Conservation (phyloP, 495 filamentous ascomycete species). For the Neohortaea acidophila region DNA sequence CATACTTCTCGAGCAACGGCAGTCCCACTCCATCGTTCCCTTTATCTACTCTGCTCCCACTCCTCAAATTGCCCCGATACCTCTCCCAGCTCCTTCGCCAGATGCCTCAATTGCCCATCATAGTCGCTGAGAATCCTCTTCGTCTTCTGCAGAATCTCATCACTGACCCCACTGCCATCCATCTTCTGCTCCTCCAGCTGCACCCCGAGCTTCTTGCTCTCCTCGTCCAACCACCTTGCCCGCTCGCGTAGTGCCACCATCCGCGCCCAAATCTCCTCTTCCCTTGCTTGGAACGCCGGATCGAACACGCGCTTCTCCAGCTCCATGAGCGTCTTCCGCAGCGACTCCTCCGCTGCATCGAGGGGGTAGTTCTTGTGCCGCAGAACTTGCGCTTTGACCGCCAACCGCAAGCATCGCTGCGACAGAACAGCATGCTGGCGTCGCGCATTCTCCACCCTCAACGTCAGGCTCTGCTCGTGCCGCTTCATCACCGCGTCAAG, state of each 20-base stretch:
- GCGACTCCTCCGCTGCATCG: constrained; percentile 75
- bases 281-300: constrained; percentile 63
- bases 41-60: constrained; percentile 56
- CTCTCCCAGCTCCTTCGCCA: constrained; percentile 65
- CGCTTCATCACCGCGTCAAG: constrained; percentile 62
- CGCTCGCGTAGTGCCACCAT: constrained; percentile 74
- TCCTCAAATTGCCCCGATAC: constrained; percentile 66
- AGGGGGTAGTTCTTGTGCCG: constrained; percentile 86
- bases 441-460: constrained; percentile 63
- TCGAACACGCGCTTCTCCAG: constrained; percentile 68
- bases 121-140: constrained; percentile 90
- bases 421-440: constrained; percentile 66
- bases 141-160: constrained; percentile 61
- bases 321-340: constrained; percentile 65
- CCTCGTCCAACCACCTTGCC: constrained; percentile 59
- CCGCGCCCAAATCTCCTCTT: constrained; percentile 93
- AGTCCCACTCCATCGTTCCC: no score
- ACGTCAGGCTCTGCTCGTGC: constrained; percentile 67
- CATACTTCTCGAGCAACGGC: no score
- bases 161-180: constrained; percentile 38
- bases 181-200: constrained; percentile 30
- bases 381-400: constrained; percentile 81
- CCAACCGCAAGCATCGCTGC: constrained; percentile 67
- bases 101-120: constrained; percentile 68
- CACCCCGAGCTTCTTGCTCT: constrained; percentile 53